phyloP scores from a whole-genome alignment of 2,329 filamentous ascomycete species.

The Botrytis deweyae region DNA sequence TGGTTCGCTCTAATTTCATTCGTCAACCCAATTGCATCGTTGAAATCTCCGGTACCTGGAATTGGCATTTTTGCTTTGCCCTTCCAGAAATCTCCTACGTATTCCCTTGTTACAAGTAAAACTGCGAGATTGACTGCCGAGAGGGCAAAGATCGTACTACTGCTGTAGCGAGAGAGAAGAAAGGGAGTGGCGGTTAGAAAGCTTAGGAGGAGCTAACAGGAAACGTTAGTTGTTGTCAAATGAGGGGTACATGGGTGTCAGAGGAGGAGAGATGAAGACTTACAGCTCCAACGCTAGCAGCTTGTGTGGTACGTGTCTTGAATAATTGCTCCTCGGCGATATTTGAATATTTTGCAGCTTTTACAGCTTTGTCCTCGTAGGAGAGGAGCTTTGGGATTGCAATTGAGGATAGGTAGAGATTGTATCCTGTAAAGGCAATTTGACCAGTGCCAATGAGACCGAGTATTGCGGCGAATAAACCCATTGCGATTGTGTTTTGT shows the following conservation, averaged over 20 bases:
- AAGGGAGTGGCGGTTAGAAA: background rate
- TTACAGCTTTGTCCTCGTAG: constrained; percentile 48
- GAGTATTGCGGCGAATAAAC: background rate
- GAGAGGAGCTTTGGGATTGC: constrained; percentile 46
- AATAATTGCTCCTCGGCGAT: constrained; percentile 45
- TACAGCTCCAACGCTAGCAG: constrained; percentile 23
- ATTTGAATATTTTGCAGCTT: constrained; percentile 46
- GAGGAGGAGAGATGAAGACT: background rate
- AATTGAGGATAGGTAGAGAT: constrained; percentile 44
- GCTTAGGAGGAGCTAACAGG: background rate
- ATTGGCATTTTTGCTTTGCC: constrained; percentile 6
- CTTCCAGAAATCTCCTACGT: constrained; percentile 19
- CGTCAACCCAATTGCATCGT: constrained; percentile 20
- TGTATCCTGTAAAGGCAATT: constrained; percentile 44
- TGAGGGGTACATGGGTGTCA: background rate
- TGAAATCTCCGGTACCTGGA: background rate
- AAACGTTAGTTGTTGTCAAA: background rate
- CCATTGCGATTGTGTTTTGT: background rate
- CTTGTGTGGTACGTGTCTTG: constrained; percentile 47
- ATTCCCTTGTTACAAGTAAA: background rate
- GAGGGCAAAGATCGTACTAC: background rate
- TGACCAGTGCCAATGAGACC: constrained; percentile 34
- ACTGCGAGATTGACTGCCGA: background rate
- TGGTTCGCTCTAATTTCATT: background rate
- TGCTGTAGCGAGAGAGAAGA: background rate